These are phyloP conservation scores for Zymoseptoria ardabiliae DNA, from an alignment of 2,329 filamentous ascomycete species.

Conservation along the genomic window DNA sequence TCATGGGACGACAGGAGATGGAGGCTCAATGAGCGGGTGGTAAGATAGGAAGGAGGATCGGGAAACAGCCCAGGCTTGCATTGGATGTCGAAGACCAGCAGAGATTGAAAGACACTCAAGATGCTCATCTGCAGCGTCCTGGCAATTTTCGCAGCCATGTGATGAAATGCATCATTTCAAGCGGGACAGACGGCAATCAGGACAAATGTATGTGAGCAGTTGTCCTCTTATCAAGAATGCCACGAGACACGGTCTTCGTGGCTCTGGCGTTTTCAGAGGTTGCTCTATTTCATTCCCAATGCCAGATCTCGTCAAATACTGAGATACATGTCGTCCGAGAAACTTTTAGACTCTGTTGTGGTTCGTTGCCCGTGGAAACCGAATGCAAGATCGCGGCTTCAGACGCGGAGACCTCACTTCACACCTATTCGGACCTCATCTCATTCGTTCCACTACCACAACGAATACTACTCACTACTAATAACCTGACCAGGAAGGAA, in stretches of 20 bases:
- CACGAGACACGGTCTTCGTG: too few relatives aligned
- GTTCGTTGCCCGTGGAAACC: not conserved
- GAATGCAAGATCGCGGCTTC: not conserved
- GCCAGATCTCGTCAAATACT: too few relatives aligned
- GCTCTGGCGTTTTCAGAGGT: too few relatives aligned
- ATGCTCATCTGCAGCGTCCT: too few relatives aligned
- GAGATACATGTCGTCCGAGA: too few relatives aligned
- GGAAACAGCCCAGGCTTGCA: not conserved
- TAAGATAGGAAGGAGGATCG: not conserved
- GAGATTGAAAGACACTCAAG: too few relatives aligned
- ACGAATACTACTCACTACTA: not conserved
- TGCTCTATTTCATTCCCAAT: too few relatives aligned
- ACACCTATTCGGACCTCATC: not conserved
- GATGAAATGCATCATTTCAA: too few relatives aligned
- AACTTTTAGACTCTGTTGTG: not conserved
- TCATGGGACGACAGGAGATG: constrained; percentile 9
- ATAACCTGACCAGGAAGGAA: not conserved
- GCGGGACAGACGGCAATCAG: too few relatives aligned
- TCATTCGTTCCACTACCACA: not conserved
- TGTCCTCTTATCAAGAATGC: too few relatives aligned
- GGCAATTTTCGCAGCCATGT: too few relatives aligned
- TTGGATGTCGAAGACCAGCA: not conserved
- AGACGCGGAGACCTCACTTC: not conserved
- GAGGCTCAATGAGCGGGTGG: not conserved
- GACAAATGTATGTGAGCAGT: too few relatives aligned